Base-by-base conservation (phyloP, 345 rosid species). In the Eucalyptus polyanthemos region DNA sequence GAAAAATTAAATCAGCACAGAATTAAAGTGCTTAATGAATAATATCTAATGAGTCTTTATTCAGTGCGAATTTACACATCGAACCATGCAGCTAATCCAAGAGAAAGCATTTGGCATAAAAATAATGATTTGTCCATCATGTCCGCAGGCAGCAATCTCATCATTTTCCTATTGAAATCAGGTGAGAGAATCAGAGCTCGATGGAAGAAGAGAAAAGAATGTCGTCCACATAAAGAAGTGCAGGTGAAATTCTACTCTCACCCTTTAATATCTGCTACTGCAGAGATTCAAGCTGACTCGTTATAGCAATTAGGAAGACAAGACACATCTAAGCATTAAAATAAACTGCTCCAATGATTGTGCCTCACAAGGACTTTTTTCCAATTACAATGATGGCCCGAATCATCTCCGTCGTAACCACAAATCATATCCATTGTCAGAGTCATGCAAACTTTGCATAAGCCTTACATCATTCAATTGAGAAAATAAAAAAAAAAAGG, bases 191-290 rank as follows among this genome's bases (percentile, higher is more conserved):
- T 94, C 96, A 22, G 99, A 96, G 91, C 51, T 95, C 92, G 90
- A 95, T 76, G 99, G 99, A 87, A 93, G 87, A 42, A 95, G 86
- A 86, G 97, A 98, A 91, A 96, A 93, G 93, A 97, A 95, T 93
- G 95, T 95, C 27, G 99, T 96, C 90, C 94, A 93, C 95, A 92
- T 98, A 81, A 93, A 93, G 88, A 97, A 95, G 91, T 98, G 99
- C 99, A 97, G 98, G 99, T 97, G 90, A 93, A 67, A 80, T 72
- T 89, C 69, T 51, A 88, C 86, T 88, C 89, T 89, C 88, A n/a
- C 37, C 60, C 87, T 89, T 87, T 19, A 21, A 21, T 40, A 76
- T 76, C 15, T 11, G 42, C 83, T 76, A 19, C 29, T 76, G 83
- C 27, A 37, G 83, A 21, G 47, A 76, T 76, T 72, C 24, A 11